Evolutionary conservation across 2,329 filamentous ascomycete genomes (phyloP).

Genomic region (Endothia cerciana): DNA sequence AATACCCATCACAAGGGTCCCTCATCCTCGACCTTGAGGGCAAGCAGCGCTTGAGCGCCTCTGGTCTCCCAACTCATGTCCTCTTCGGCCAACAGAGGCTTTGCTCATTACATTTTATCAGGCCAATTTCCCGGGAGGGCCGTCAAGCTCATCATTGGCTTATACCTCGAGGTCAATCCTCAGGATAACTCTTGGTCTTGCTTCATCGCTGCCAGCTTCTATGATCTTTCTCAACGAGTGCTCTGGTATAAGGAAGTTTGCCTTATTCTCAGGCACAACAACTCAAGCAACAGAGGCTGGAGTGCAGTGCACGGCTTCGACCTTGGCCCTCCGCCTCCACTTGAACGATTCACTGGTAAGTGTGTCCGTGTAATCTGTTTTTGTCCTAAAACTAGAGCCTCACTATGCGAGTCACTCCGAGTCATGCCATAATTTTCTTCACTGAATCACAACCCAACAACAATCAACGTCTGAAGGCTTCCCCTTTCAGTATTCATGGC

Average conservation of each 20-base stretch:
- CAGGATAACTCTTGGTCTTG: conserved; percentile 36
- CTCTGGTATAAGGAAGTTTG: conserved; percentile 41
- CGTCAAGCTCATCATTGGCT: conserved; percentile 37
- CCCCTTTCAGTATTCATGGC: too few relatives aligned
- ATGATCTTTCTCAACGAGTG: conserved; percentile 36
- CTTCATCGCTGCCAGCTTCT: conserved; percentile 40
- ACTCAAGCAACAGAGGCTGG: conserved; percentile 18
- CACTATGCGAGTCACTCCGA: neutral
- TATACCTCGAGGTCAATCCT: conserved; percentile 34
- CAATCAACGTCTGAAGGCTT: conserved; percentile 7
- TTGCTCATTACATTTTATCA: neutral
- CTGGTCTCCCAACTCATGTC: neutral
- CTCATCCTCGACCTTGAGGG: neutral
- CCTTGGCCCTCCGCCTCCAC: neutral
- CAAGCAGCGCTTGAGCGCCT: neutral
- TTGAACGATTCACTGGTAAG: conserved; percentile 10
- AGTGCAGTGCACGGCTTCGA: neutral
- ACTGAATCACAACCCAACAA: neutral
- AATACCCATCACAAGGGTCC: neutral
- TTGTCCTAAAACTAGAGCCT: neutral
- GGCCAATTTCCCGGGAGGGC: conserved; percentile 20
- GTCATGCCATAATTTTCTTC: neutral
- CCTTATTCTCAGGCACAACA: conserved; percentile 32
- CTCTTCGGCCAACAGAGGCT: neutral
- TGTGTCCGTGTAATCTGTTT: neutral